Percentiles rank a stretch among this genome's conserved stretches.
Evolutionary conservation across 2,329 filamentous ascomycete genomes (phyloP).

Genomic region (Fonsecaea pedrosoi): DNA sequence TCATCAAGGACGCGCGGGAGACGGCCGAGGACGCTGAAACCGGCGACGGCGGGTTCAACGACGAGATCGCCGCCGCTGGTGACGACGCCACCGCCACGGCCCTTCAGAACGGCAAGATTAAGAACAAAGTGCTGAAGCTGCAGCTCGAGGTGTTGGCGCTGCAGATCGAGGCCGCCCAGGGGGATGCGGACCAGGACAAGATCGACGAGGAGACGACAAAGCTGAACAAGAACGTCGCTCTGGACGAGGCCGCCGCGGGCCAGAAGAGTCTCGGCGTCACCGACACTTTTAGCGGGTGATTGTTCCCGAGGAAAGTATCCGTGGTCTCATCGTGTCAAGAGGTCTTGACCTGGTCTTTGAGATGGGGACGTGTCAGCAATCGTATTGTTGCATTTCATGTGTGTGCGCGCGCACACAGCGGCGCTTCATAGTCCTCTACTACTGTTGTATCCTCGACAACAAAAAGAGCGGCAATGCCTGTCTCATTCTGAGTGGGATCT

Average conservation of each 20-base stretch:
- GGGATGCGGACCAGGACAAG: conserved; percentile 52
- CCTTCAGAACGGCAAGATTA: conserved; percentile 63
- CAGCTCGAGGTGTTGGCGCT: conserved; percentile 60
- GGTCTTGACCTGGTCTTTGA: no score
- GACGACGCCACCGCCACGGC: conserved; percentile 51
- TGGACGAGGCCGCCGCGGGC: conserved; percentile 47
- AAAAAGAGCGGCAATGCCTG: no score
- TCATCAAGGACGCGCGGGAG: conserved; percentile 58
- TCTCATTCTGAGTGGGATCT: no score
- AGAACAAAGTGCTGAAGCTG: conserved; percentile 68
- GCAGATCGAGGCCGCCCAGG: conserved; percentile 60
- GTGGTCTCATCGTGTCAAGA: no score
- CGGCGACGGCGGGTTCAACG: conserved; percentile 56
- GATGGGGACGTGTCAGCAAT: no score
- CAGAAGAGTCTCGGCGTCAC: conserved; percentile 41
- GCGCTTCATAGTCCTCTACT: no score
- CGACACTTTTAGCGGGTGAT: conserved; percentile 24
- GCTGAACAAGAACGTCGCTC: conserved; percentile 60
- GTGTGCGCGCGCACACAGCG: no score
- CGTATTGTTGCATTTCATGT: no score
- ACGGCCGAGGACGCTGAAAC: conserved; percentile 63
- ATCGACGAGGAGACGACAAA: conserved; percentile 59
- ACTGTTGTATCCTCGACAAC: no score
- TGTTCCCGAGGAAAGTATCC: no score
- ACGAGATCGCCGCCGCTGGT: conserved; percentile 56